Evolutionary conservation across 2,329 filamentous ascomycete genomes (phyloP), one percentile per base, ranked within the genome.

Genomic region (Ophiostoma novo-ulmi): DNA sequence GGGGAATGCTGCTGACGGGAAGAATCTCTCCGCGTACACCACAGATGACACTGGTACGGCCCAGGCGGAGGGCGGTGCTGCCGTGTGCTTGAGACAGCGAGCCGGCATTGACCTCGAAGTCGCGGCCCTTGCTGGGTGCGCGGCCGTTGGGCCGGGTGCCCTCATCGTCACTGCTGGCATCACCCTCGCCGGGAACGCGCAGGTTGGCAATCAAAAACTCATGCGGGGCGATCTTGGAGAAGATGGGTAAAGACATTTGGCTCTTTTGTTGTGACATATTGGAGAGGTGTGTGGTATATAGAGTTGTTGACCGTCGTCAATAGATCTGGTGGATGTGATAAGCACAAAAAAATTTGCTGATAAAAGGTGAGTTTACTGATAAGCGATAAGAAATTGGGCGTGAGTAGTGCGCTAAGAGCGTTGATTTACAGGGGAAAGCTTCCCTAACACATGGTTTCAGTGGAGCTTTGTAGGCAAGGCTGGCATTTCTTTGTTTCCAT

Each of bases 21-120:
- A 99, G 83, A 7, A 97, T 89, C 81, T 99, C 95, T 69, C 86
- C 94, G 64, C 94, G 88, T 26, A 99, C 88, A 71, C 94, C 95
- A 78, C 94, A 97, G 52, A 99, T 94, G n/a, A 94, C 92, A 0
- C 93, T 93, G 0, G 94, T 98, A 79, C 96, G 92, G 66, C 95
- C 95, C 69, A 91, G 84, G 48, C 95, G 88, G 68, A 98, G 91
- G 0, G 98, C 90, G 0, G 94, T 91, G 76, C 92, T 96, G 69
- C 95, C 95, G 78, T 97, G 90, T 70, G 93, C 91, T 79, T 99
- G 93, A 0, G 93, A 92, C 68, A 99, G 83, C 31, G 92, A 95
- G 36, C 91, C 91, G 0, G 88, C 88, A 80, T 97, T 95, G 75
- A 95, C 84, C 44, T 89, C 88, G n/a, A 91, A 88, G 31, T 84